Base-by-base conservation (phyloP, 2,329 filamentous ascomycete genomes). In the Byssothecium circinans region DNA sequence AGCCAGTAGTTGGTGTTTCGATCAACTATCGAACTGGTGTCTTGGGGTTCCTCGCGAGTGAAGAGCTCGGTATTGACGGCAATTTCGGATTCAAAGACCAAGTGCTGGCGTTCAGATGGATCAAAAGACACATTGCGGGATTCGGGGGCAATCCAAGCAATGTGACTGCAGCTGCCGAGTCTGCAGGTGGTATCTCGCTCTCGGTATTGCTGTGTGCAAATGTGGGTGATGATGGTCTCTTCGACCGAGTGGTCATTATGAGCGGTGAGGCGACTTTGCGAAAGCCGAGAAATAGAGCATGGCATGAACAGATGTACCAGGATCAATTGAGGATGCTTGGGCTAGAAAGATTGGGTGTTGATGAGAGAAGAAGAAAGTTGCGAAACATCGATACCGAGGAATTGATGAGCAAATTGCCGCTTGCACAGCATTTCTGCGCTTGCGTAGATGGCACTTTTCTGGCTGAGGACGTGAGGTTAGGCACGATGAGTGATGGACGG, bases 161-260 rank as follows among this genome's bases (percentile, higher is more conserved):
- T 34, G 54, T 74, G 2, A 74, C 70, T 1, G 58, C 73, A 2
- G 64, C 73, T 12, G 78, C 77, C 8, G 73, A 79, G 54, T 77
- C 73, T 34, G 75, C 76, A 2, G 78, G 78, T 25, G 77, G 63
- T 7, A 72, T 66, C 17, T 57, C 57, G 6, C 34, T 67, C 33
- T 63, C 59, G 14, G 63, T 60, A 11, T 40, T 67, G 25, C 49
- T 67, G 6, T 66, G 60, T 45, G 61, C 55, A 20, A 49, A 65
- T 39, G 49, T 59, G n/a, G 59, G 57, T 5, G n/a, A 40, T 3
- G 49, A 57, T 19, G 52, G 49, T 7, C 38, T 68, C 22, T 68
- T 65, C 39, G 56, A 65, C 8, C 55, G 60, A 19, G 62, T 64
- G 15, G 51, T 64, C 4, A 25, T 67, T n/a, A 67, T 67, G 62